Evolutionary conservation across 805 yeast species (phyloP), one percentile per base, ranked within the genome.

Genomic region (Wickerhamomyces sydowiorum): DNA sequence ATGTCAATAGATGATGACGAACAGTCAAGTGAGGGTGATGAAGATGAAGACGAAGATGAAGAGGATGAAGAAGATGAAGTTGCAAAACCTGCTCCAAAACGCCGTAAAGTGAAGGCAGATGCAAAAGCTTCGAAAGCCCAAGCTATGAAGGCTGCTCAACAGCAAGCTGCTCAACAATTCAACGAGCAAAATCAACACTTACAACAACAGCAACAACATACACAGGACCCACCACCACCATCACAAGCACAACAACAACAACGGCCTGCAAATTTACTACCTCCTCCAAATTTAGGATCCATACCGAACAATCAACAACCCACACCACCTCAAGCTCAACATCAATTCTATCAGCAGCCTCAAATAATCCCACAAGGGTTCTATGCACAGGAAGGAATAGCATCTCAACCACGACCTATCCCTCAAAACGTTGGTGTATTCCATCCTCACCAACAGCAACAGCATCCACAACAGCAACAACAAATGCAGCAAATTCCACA

Each of bases 21-120:
- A 1, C 35, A 41, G 15, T 40, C 45, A 4, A 45, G 42, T 34
- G 50, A 50, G 3, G 56, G 48, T 46, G 43, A 41, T 7, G 53
- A 47, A 1, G 43, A 39, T 9, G 49, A 45, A 2, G 44, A 37
- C 2, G 46, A 42, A 9, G 44, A 42, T 1, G 42, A 43, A 17
- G 54, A 48, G 5, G 46, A 50, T 1, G 30, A 27, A 28, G 35
- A 40, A 23, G 21, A 38, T 13, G 35, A 40, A 23, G 21, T 35
- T 13, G 20, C 36, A 32, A 15, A 42, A n/a, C 43, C 38, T 29
- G 31, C 41, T 4, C 33, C 43, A 23, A 45, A 45, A 30, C 40
- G 42, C 29, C 31, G 44, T 4, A 47, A 42, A n/a, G n/a, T n/a
- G 18, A 43, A 32, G 17, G 29, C 19, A 39, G 19, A 9, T 15